Evolutionary conservation across 345 rosid species (phyloP).

Genomic region (Syzygium aromaticum): DNA sequence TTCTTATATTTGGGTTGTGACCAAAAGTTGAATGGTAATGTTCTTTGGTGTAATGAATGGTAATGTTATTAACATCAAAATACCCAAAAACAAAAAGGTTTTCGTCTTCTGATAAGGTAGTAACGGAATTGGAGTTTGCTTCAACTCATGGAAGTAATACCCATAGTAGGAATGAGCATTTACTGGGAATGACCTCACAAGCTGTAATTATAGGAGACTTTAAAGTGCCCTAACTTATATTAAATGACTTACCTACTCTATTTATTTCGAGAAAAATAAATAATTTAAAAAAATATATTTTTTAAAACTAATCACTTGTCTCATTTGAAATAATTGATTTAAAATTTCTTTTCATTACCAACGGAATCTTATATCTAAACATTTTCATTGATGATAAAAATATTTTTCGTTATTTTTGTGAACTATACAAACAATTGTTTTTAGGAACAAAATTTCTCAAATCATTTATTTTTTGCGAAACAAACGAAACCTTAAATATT

Average conservation of each 20-base stretch:
- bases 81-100: not conserved
- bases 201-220: not conserved
- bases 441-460: not conserved
- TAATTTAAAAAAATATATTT: not conserved
- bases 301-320: not conserved
- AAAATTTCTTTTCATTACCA: rapidly evolving
- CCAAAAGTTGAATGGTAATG: not conserved
- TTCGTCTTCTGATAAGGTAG: not conserved
- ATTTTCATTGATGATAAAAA: not conserved
- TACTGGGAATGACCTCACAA: not conserved
- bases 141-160: not conserved
- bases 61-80: not conserved
- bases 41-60: not conserved
- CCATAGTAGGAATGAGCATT: not conserved
- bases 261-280: rapidly evolving
- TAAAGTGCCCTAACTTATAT: not conserved
- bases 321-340: not conserved
- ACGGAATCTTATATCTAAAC: rapidly evolving
- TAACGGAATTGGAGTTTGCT: not conserved
- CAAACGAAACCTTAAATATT: not conserved
- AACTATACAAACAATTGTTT: not conserved
- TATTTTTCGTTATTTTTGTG: not conserved
- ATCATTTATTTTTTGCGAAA: not conserved
- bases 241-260: not conserved
- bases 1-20: not conserved